phyloP scores from a whole-genome alignment of 441 rosid species.

The Hypseocharis bilobata region DNA sequence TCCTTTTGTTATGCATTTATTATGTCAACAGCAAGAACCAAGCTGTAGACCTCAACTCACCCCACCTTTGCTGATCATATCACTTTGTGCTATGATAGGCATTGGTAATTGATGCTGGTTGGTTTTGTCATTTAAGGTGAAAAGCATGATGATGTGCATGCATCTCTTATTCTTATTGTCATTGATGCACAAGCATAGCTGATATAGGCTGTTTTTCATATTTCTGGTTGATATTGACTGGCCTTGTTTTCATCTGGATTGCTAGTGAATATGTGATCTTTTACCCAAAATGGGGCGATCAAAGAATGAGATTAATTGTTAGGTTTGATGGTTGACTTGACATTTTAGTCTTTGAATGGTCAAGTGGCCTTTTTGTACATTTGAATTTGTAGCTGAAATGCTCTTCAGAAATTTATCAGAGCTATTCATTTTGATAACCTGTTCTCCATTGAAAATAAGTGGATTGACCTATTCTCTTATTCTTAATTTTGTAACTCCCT shows the following conservation, averaged over 20 bases:
- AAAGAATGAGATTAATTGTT: neutral
- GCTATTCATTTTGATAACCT: neutral
- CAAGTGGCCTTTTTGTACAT: no score
- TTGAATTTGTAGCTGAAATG: no score
- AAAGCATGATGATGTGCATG: no score
- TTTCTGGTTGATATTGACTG: neutral
- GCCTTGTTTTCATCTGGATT: neutral
- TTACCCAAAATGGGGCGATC: neutral
- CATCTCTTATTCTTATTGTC: neutral
- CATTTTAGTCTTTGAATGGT: neutral
- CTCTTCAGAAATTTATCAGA: neutral
- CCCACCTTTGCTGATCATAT: neutral
- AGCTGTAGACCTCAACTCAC: neutral
- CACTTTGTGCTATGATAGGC: neutral
- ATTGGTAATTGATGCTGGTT: neutral
- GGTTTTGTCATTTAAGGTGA: neutral
- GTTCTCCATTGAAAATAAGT: neutral
- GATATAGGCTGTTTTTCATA: neutral
- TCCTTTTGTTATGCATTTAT: neutral
- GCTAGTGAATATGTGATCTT: neutral
- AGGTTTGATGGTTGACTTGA: no score
- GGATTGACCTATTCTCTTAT: neutral
- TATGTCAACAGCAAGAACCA: neutral
- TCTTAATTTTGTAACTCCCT: slow-evolving; percentile 17
- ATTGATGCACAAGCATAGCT: neutral